These are phyloP conservation scores for Scleromitrula shiraiana DNA, from an alignment of 2,329 filamentous ascomycete species.

Conservation along the genomic window DNA sequence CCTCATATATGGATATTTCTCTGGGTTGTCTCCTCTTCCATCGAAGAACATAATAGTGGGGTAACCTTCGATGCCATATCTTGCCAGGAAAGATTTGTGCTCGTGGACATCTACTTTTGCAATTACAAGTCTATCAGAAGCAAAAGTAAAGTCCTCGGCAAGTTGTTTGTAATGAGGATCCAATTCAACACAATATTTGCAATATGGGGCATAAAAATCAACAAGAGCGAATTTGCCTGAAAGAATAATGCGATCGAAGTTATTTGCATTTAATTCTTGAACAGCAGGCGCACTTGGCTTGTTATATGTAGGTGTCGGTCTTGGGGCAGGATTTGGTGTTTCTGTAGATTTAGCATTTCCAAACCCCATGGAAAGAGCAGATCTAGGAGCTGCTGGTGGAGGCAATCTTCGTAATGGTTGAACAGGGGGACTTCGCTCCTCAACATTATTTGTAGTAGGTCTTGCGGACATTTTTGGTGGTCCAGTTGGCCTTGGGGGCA, in stretches of 20 bases:
- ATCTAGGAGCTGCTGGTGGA: slow-evolving; percentile 16
- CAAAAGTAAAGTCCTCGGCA: slow-evolving; percentile 63
- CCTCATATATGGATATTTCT: slow-evolving; percentile 17
- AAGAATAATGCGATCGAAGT: slow-evolving; percentile 84
- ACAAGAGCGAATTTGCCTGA: slow-evolving; percentile 90
- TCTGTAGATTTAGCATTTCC: slow-evolving; percentile 19
- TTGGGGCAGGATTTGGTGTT: slow-evolving; percentile 16
- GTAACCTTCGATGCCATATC: slow-evolving; percentile 58
- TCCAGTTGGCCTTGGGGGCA: slow-evolving; percentile 29
- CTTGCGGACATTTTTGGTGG: slow-evolving; percentile 46
- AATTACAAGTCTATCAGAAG: slow-evolving; percentile 69
- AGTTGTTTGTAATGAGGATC: slow-evolving; percentile 83
- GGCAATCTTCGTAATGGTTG: slow-evolving; percentile 20
- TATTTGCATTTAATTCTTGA: slow-evolving; percentile 74
- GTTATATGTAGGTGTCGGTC: slow-evolving; percentile 11
- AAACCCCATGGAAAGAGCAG: slow-evolving; percentile 23
- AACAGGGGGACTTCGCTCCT: slow-evolving; percentile 9
- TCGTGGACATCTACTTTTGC: slow-evolving; percentile 91
- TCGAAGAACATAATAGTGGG: slow-evolving; percentile 93
- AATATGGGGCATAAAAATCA: slow-evolving; percentile 98
- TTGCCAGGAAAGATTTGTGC: slow-evolving; percentile 63
- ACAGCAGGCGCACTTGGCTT: slow-evolving; percentile 37
- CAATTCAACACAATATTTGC: slow-evolving; percentile 88
- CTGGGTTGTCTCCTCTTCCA: slow-evolving; percentile 16
- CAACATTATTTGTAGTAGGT: slow-evolving; percentile 18